Evolutionary conservation across 106 monocot genomes (phyloP).

Genomic region (Dioscorea zingiberensis): DNA sequence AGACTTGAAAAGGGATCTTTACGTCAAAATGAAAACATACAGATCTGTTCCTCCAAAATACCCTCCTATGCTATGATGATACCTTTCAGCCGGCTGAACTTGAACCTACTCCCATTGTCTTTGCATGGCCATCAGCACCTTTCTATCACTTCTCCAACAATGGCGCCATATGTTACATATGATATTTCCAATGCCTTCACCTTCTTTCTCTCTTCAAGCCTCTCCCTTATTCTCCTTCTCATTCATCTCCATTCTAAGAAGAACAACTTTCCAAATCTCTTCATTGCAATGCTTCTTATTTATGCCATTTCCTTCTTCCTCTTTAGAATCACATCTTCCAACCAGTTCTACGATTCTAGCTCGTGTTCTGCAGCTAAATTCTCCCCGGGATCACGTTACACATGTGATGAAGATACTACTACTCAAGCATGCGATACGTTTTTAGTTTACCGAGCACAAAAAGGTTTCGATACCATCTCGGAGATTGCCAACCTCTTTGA

Average conservation of each 20-base stretch:
- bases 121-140: too few species aligned
- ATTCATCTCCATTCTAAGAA: neutral
- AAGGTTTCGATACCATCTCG: slow-evolving; percentile 13
- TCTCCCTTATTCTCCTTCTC: neutral
- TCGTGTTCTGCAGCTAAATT: neutral
- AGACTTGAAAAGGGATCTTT: too few species aligned
- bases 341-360: slow-evolving; percentile 15
- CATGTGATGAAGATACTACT: neutral
- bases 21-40: too few species aligned
- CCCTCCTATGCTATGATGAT: too few species aligned
- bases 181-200: neutral
- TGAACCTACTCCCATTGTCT: too few species aligned
- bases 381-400: slow-evolving; percentile 9
- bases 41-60: too few species aligned
- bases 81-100: too few species aligned
- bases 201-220: neutral
- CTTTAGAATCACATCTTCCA: neutral
- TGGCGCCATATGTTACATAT: neutral
- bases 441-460: slow-evolving; percentile 20
- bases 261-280: too few species aligned
- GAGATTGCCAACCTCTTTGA: slow-evolving; percentile 15
- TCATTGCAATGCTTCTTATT: neutral
- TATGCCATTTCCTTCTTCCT: neutral
- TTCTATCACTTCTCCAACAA: neutral
- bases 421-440: slow-evolving; percentile 13